Percentiles rank a stretch among this genome's conserved stretches.
Conservation (phyloP, 2,329 filamentous ascomycete genomes). For the Canariomyces notabilis region DNA sequence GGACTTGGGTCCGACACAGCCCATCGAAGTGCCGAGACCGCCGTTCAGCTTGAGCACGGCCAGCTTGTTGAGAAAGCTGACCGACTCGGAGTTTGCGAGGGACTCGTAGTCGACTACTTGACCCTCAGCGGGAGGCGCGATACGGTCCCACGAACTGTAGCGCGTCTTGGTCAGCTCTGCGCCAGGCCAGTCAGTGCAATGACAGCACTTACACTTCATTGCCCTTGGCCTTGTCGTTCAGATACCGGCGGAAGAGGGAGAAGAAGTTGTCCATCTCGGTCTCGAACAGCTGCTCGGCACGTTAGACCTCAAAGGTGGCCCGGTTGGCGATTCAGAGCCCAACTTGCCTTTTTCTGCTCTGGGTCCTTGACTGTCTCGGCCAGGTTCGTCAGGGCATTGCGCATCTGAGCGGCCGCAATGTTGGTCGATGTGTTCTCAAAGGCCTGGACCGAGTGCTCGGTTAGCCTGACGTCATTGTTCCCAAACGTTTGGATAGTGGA, state of each 20-base stretch:
- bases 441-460: slow-evolving; percentile 54
- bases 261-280: slow-evolving; percentile 99
- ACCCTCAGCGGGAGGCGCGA: slow-evolving; percentile 83
- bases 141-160: slow-evolving; percentile 86
- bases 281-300: slow-evolving; percentile 69
- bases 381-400: slow-evolving; percentile 90
- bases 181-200: neutral
- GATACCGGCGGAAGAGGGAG: slow-evolving; percentile 92
- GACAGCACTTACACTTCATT: slow-evolving; percentile 63
- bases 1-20: slow-evolving; percentile 97
- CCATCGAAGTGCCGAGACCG: slow-evolving; percentile 99
- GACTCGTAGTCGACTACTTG: slow-evolving; percentile 96
- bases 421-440: slow-evolving; percentile 99
- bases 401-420: slow-evolving; percentile 97
- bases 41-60: slow-evolving; percentile 99
- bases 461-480: slow-evolving; percentile 31
- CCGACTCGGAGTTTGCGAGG: slow-evolving; percentile 82
- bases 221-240: slow-evolving; percentile 98
- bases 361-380: slow-evolving; percentile 84
- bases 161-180: slow-evolving; percentile 20
- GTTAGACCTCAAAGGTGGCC: slow-evolving; percentile 15
- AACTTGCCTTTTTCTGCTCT: slow-evolving; percentile 71
- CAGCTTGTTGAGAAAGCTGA: slow-evolving; percentile 93
- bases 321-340: slow-evolving; percentile 4
- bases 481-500: neutral